These are phyloP conservation scores for Chaetomium cochliodes DNA, from an alignment of 495 filamentous ascomycete species.

Conservation along the genomic window DNA sequence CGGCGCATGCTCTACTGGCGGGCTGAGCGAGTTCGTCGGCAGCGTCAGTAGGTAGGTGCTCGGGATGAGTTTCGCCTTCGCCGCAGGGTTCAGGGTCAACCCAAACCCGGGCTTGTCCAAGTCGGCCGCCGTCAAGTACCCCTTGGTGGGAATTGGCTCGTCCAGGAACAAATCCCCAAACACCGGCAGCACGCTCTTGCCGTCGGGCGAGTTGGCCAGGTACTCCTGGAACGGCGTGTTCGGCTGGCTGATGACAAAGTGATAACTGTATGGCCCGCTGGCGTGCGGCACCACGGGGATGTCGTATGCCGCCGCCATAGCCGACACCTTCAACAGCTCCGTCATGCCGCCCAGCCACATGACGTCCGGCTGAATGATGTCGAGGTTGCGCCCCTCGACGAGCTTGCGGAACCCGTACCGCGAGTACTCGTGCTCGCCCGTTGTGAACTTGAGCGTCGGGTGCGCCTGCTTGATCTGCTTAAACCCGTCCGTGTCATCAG, in stretches of 20 bases:
- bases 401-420: slow-evolving; percentile 91
- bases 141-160: slow-evolving; percentile 82
- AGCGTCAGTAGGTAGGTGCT: slow-evolving; percentile 69
- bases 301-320: slow-evolving; percentile 87
- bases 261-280: slow-evolving; percentile 89
- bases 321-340: slow-evolving; percentile 83
- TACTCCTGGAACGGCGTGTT: slow-evolving; percentile 96
- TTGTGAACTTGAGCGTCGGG: slow-evolving; percentile 89
- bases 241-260: slow-evolving; percentile 86
- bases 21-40: slow-evolving; percentile 58
- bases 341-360: slow-evolving; percentile 97
- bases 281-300: slow-evolving; percentile 93
- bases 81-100: slow-evolving; percentile 76
- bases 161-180: slow-evolving; percentile 89
- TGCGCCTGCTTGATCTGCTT: slow-evolving; percentile 84
- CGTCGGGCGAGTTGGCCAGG: slow-evolving; percentile 85
- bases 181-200: slow-evolving; percentile 81
- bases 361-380: slow-evolving; percentile 92
- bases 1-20: slow-evolving; percentile 33
- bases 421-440: slow-evolving; percentile 92
- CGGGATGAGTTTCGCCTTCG: slow-evolving; percentile 67
- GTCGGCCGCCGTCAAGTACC: slow-evolving; percentile 71
- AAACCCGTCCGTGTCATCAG: slow-evolving; percentile 88
- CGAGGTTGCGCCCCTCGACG: slow-evolving; percentile 84
- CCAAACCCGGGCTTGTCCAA: slow-evolving; percentile 91